A percentile compares a stretch with the other conserved stretches of the same genome.
Evolutionary conservation across 192 early-diverging fungal genomes (phyloP).

Genomic region (Coemansia sp.): DNA sequence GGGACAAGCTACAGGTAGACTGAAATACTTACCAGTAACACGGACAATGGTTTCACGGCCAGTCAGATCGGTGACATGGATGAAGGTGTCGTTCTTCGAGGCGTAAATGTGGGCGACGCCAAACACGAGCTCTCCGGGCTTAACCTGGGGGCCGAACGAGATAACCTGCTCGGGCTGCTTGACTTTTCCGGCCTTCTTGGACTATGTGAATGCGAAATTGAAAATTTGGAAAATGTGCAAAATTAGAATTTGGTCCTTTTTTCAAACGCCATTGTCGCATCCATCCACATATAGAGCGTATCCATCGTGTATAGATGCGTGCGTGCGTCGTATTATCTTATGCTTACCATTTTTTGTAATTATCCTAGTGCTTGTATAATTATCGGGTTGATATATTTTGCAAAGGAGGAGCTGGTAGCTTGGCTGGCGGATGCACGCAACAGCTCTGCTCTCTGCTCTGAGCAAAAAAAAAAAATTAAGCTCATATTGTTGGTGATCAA

Average conservation of each 20-base stretch:
- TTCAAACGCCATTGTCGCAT: not conserved
- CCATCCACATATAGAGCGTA: not conserved
- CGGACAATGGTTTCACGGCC: slow-evolving; percentile 99
- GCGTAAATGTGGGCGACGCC: slow-evolving; percentile 99
- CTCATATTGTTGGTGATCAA: not conserved
- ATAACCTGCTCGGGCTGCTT: slow-evolving; percentile 85
- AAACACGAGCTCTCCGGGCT: slow-evolving; percentile 97
- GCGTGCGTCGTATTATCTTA: not conserved
- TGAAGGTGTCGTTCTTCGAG: slow-evolving; percentile 99
- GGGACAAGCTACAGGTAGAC: not conserved
- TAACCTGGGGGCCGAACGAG: slow-evolving; percentile 95
- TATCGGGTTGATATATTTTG: not conserved
- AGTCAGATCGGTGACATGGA: slow-evolving; percentile 99
- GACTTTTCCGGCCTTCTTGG: slow-evolving; percentile 75
- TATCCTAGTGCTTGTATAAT: not conserved
- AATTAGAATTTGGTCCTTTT: not conserved
- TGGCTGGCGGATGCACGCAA: not conserved
- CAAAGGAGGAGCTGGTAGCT: not conserved
- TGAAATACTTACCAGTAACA: slow-evolving; percentile 82
- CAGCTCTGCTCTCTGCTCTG: not conserved
- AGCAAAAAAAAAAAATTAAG: not conserved
- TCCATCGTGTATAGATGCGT: not conserved
- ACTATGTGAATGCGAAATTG: slow-evolving; percentile 21
- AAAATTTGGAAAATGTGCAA: not conserved
- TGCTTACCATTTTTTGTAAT: slow-evolving; percentile 22